Evolutionary conservation across 306 rosid genomes (phyloP).

Genomic region (Malus asiatica): DNA sequence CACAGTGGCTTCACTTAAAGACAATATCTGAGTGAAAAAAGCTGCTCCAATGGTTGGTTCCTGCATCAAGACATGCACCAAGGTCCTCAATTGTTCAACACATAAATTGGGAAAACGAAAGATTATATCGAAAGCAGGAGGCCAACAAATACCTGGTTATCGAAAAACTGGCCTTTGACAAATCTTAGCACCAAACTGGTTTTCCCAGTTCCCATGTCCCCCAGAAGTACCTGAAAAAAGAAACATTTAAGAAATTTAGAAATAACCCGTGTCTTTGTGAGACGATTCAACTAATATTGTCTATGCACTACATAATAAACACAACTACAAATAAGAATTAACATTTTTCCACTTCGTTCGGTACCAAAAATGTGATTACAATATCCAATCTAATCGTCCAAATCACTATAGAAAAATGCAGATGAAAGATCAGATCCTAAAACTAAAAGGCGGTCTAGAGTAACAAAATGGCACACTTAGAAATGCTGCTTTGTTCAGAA

Average conservation of each 20-base stretch:
- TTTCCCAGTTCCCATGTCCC: slow-evolving; percentile 57
- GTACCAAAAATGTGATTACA: neutral
- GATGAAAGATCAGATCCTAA: neutral
- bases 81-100: slow-evolving; percentile 1
- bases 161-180: slow-evolving; percentile 70
- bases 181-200: slow-evolving; percentile 71
- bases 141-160: slow-evolving; percentile 48
- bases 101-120: neutral
- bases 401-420: neutral
- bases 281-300: neutral
- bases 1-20: slow-evolving; percentile 74
- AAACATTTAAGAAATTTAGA: neutral
- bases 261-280: neutral
- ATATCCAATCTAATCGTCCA: neutral
- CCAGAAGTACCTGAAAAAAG: slow-evolving; percentile 36
- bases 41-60: slow-evolving; percentile 96
- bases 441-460: neutral
- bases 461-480: neutral
- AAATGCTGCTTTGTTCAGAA: neutral
- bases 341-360: neutral
- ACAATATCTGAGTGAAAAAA: slow-evolving; percentile 74
- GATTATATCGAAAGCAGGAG: neutral
- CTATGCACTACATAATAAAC: neutral
- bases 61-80: slow-evolving; percentile 27
- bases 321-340: too few relatives aligned